Evolutionary conservation across 192 early-diverging fungal species (phyloP).

Genomic region (Jimgerdemannia flammicorona): DNA sequence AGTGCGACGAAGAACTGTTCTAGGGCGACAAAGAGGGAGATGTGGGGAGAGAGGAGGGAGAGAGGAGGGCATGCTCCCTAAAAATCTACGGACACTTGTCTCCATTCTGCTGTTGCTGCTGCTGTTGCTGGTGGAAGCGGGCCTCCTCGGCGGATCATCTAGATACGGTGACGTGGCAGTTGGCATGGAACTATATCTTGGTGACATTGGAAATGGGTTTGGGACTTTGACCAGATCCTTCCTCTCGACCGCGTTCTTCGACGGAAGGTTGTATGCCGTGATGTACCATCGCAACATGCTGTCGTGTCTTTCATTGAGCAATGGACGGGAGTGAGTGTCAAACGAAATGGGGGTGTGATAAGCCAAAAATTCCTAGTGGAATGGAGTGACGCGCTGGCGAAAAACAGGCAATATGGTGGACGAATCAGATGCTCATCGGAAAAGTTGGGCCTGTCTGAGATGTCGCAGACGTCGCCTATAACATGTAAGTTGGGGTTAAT

Average conservation of each 20-base stretch:
- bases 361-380: too few relatives aligned
- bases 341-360: too few relatives aligned
- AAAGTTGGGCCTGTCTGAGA: too few relatives aligned
- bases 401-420: too few relatives aligned
- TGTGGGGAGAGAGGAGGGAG: slow-evolving; percentile 1
- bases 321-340: slow-evolving; percentile 17
- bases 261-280: slow-evolving; percentile 26
- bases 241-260: slow-evolving; percentile 27
- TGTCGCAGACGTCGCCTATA: too few relatives aligned
- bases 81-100: not conserved
- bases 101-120: not conserved
- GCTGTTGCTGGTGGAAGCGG: not conserved
- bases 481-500: too few relatives aligned
- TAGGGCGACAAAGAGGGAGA: not conserved
- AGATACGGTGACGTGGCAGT: not conserved
- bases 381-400: too few relatives aligned
- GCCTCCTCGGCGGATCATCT: not conserved
- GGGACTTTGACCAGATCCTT: slow-evolving; percentile 25
- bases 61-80: not conserved
- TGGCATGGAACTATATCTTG: slow-evolving; percentile 15
- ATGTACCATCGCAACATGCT: slow-evolving; percentile 23
- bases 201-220: slow-evolving; percentile 21
- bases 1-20: not conserved
- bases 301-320: slow-evolving; percentile 24
- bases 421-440: too few relatives aligned